Evolutionary conservation across 2,329 filamentous ascomycete genomes (phyloP).

Genomic region (Arthrobotrys iridis): DNA sequence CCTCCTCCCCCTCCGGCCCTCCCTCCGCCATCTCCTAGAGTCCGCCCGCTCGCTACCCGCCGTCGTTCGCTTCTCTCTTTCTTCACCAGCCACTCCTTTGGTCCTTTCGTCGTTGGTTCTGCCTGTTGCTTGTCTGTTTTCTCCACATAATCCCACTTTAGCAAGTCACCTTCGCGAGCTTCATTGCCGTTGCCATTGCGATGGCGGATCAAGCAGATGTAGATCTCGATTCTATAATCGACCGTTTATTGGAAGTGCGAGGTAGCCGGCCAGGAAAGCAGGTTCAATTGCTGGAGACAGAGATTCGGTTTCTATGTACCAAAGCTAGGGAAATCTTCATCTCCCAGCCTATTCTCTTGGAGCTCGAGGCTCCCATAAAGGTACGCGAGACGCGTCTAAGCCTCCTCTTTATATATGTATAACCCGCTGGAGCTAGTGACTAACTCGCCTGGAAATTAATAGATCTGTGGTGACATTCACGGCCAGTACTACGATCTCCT

Average conservation of each 20-base stretch:
- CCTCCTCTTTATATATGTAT: not conserved
- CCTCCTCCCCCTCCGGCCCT: not conserved
- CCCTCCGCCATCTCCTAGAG: slow-evolving; percentile 8
- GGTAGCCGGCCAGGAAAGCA: slow-evolving; percentile 98
- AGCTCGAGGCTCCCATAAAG: slow-evolving; percentile 99
- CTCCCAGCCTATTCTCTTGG: slow-evolving; percentile 95
- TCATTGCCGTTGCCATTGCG: slow-evolving; percentile 61
- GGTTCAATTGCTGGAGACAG: slow-evolving; percentile 93
- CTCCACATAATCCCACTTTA: slow-evolving; percentile 4
- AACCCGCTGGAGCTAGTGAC: not conserved
- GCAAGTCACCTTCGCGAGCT: slow-evolving; percentile 46
- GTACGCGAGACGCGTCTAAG: slow-evolving; percentile 66
- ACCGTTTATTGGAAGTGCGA: slow-evolving; percentile 94
- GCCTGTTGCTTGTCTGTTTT: slow-evolving; percentile 30
- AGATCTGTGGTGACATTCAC: slow-evolving; percentile 99
- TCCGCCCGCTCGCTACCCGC: not conserved
- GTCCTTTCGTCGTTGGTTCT: slow-evolving; percentile 49
- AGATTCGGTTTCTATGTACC: slow-evolving; percentile 97
- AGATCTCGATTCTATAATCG: slow-evolving; percentile 99
- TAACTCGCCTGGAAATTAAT: slow-evolving; percentile 30
- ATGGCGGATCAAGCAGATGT: slow-evolving; percentile 88
- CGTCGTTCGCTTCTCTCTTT: slow-evolving; percentile 48
- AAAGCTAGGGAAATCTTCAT: slow-evolving; percentile 99
- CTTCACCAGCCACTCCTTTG: slow-evolving; percentile 51
- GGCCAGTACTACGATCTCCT: slow-evolving; percentile 99